Conservation (phyloP, 164 flowering plant genomes). For the Kalanchoe fedtschenkoi region DNA sequence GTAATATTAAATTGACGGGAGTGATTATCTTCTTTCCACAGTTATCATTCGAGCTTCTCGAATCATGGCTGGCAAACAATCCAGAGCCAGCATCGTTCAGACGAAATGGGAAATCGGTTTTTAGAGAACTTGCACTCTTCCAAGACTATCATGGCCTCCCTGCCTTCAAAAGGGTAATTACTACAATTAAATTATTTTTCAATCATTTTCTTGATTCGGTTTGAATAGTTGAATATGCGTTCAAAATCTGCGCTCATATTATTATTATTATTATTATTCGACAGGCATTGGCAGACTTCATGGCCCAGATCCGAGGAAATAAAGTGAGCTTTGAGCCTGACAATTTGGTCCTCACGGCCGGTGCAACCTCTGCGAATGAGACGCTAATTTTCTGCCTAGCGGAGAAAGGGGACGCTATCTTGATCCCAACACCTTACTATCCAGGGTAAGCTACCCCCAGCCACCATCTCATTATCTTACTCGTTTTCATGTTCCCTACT, state of each 20-base stretch:
- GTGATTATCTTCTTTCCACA: slow-evolving; percentile 12
- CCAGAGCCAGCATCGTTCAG: slow-evolving; percentile 53
- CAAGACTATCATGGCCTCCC: slow-evolving; percentile 63
- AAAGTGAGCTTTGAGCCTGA: slow-evolving; percentile 53
- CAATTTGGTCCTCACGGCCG: slow-evolving; percentile 71
- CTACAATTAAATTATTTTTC: too few relatives aligned
- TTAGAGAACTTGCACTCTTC: slow-evolving; percentile 61
- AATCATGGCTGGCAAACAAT: slow-evolving; percentile 48
- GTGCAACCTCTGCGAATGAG: slow-evolving; percentile 86
- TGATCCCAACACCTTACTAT: slow-evolving; percentile 87
- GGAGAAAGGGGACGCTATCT: slow-evolving; percentile 68
- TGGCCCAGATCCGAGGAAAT: slow-evolving; percentile 64
- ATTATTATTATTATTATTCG: not conserved
- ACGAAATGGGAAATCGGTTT: slow-evolving; percentile 43
- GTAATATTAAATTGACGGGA: not conserved
- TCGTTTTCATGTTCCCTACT: not conserved
- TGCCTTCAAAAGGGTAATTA: slow-evolving; percentile 46
- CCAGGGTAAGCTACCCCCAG: slow-evolving; percentile 44
- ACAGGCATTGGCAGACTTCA: slow-evolving; percentile 66
- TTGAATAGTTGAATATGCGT: too few relatives aligned
- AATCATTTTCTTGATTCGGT: too few relatives aligned
- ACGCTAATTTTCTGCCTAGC: slow-evolving; percentile 78
- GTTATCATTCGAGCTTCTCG: slow-evolving; percentile 58
- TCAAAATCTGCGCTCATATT: too few relatives aligned
- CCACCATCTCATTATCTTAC: not conserved